A percentile compares a stretch with the other conserved stretches of the same genome.
These are phyloP conservation scores for Grosmannia clavigera DNA, from an alignment of 2,329 filamentous ascomycete species.

Conservation along the genomic window DNA sequence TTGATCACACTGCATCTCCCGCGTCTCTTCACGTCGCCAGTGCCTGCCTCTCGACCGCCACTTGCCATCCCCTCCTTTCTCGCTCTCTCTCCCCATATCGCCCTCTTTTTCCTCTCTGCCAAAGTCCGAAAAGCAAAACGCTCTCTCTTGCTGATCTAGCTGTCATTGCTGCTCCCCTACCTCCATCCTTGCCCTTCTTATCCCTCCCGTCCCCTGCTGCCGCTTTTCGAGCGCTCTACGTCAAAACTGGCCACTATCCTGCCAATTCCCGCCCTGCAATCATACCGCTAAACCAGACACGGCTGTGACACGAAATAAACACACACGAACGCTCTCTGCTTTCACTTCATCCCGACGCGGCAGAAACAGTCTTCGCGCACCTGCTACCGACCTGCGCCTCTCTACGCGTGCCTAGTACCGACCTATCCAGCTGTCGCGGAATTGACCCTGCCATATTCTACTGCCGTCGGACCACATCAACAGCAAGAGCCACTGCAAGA, in stretches of 20 bases:
- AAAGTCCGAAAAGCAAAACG: not conserved
- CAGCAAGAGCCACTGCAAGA: not conserved
- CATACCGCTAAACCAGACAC: not conserved
- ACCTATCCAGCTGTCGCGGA: not conserved
- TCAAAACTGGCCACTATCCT: not conserved
- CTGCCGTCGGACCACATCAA: not conserved
- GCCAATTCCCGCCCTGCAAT: not conserved
- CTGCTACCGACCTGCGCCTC: too few species aligned
- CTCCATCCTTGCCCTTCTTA: not conserved
- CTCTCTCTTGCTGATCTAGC: not conserved
- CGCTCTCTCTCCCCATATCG: not conserved
- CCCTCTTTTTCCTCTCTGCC: not conserved
- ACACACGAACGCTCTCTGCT: not conserved
- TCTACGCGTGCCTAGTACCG: not conserved
- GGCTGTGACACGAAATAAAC: not conserved
- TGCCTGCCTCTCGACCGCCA: too few species aligned
- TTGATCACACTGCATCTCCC: not conserved
- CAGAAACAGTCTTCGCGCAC: too few species aligned
- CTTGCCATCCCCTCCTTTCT: not conserved
- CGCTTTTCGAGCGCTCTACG: not conserved
- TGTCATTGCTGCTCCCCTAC: not conserved
- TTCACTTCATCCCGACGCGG: not conserved
- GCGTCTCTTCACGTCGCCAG: not conserved
- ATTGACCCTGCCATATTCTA: not conserved
- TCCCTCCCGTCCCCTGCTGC: not conserved